Evolutionary conservation across 2,329 filamentous ascomycete genomes (phyloP).

Genomic region (Podosphaera xanthii): DNA sequence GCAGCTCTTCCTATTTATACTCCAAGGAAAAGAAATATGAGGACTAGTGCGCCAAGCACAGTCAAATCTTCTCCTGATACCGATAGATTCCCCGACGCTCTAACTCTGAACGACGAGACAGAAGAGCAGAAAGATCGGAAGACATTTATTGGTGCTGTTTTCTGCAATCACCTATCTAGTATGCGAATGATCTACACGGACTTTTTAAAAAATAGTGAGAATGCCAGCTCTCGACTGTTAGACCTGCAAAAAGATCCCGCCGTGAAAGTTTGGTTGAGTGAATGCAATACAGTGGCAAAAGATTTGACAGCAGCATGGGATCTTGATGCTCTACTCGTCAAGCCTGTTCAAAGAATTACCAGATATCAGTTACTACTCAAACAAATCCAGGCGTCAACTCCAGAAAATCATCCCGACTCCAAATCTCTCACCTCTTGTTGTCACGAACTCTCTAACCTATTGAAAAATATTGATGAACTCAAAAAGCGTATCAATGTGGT

Average conservation of each 20-base stretch:
- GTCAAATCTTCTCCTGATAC: slow-evolving; percentile 5
- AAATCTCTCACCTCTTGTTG: slow-evolving; percentile 33
- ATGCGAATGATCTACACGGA: slow-evolving; percentile 39
- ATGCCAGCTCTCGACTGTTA: slow-evolving; percentile 35
- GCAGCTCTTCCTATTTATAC: slow-evolving; percentile 62
- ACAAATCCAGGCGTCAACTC: slow-evolving; percentile 58
- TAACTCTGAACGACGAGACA: slow-evolving; percentile 10
- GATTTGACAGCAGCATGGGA: slow-evolving; percentile 91
- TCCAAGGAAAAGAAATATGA: slow-evolving; percentile 23
- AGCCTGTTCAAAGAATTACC: slow-evolving; percentile 81
- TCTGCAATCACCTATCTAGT: slow-evolving; percentile 27
- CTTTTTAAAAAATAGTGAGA: slow-evolving; percentile 39
- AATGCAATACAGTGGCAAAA: slow-evolving; percentile 79
- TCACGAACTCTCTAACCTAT: slow-evolving; percentile 36
- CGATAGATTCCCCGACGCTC: slow-evolving; percentile 10
- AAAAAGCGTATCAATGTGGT: slow-evolving; percentile 90
- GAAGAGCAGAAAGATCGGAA: slow-evolving; percentile 15
- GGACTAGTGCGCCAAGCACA: slow-evolving; percentile 15
- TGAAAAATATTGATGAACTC: slow-evolving; percentile 76
- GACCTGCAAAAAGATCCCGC: slow-evolving; percentile 39
- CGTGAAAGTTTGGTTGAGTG: slow-evolving; percentile 67
- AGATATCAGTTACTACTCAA: slow-evolving; percentile 80
- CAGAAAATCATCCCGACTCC: slow-evolving; percentile 63
- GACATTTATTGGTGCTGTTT: slow-evolving; percentile 14
- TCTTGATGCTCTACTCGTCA: slow-evolving; percentile 85